Base-by-base conservation (phyloP, 768 basidiomycete genomes). In the Leccinum subtestaceum region DNA sequence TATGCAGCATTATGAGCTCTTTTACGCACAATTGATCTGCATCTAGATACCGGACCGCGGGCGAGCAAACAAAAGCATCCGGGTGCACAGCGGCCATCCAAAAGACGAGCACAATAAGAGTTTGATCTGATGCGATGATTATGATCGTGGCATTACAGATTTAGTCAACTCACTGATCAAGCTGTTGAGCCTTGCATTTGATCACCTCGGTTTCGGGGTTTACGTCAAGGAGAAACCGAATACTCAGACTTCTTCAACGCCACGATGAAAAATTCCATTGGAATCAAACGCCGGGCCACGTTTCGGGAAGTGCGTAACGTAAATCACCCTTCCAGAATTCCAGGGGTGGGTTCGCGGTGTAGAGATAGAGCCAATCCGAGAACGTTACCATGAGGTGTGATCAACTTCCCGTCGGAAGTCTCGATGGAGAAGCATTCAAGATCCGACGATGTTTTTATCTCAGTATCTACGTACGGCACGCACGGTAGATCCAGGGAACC, bases 211-310 rank as follows among this genome's bases (percentile, higher is more conserved):
- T 23, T 8, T 4, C 13, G 13, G 52, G 10, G 12, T n/a, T 31
- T 38, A 10, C 25, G 36, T 17, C n/a, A 40, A 27, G 38, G 15
- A 51, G 29, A 11, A 32, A 11, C 15, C 13, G 48, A 17, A 3
- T 47, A 21, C 4, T 51, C 40, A 25, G 52, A 32, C 21, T 38
- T 50, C 13, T 52, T 12, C 53, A 45, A 47, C 55, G 55, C 51
- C 48, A 11, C 31, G 19, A 58, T 23, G 15, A 52, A 11, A 46
- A 5, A 45, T 52, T 67, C 57, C 62, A 48, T 61, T 49, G 38
- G 11, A 38, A 59, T 67, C 65, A 66, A 45, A 31, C 9, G 53
- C 52, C 58, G 34, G 19, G 31, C 32, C 45, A 21, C 25, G 13
- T 47, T 61, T 55, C 8, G 10, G 29, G 27, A 13, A 45, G 53